Conservation (phyloP, 1,284 basidiomycete genomes). For the Microbotryum lychnidis-dioicae region DNA sequence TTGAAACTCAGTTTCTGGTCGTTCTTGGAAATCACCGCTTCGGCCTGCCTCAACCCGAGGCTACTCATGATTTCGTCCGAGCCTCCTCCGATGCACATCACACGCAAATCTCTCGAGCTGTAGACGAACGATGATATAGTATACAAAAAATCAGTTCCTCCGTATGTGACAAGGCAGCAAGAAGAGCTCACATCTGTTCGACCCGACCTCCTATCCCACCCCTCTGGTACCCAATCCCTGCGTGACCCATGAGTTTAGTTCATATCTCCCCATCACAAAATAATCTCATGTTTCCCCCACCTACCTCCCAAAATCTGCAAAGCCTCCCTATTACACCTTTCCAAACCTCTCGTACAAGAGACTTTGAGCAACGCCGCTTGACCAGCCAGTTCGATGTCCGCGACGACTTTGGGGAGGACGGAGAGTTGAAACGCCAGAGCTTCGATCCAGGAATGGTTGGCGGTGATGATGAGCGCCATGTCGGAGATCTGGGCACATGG, state of each 20-base stretch:
- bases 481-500: too few species aligned
- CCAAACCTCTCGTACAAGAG: slow-evolving; percentile 22
- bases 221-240: slow-evolving; percentile 18
- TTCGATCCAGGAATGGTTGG: too few species aligned
- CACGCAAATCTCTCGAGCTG: neutral
- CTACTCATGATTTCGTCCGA: slow-evolving; percentile 20
- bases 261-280: neutral
- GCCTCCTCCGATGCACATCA: slow-evolving; percentile 4
- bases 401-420: slow-evolving; percentile 5
- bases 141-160: too few species aligned
- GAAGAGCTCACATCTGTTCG: slow-evolving; percentile 12
- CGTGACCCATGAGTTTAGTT: neutral
- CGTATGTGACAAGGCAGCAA: too few species aligned
- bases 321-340: slow-evolving; percentile 24
- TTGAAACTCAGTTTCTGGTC: neutral
- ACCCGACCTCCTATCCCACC: slow-evolving; percentile 26
- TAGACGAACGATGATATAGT: neutral
- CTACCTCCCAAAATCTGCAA: slow-evolving; percentile 29
- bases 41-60: slow-evolving; percentile 11
- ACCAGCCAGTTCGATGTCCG: slow-evolving; percentile 23
- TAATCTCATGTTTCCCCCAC: neutral
- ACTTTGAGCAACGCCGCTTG: slow-evolving; percentile 31
- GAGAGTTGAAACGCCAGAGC: slow-evolving; percentile 14
- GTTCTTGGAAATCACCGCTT: slow-evolving; percentile 10
- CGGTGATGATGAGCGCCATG: too few species aligned